Conservation (phyloP, 768 basidiomycete species). For the Boletus speciosus region DNA sequence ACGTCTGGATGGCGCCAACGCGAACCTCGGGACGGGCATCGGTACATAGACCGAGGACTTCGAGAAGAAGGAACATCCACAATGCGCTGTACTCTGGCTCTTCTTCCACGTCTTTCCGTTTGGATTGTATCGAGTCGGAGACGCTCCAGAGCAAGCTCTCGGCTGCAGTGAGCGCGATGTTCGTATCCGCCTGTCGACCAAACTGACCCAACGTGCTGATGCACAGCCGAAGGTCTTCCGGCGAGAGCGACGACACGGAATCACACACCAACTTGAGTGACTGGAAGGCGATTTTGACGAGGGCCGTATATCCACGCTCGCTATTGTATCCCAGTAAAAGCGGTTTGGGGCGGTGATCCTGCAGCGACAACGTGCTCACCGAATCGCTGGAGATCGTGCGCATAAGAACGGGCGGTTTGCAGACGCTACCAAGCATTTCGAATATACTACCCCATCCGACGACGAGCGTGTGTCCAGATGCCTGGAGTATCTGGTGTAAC, state of each 20-base stretch:
- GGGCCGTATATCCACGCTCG: conserved; percentile 66
- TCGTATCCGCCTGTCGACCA: conserved; percentile 90
- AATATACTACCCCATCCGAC: conserved; percentile 95
- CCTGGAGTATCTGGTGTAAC: conserved; percentile 85
- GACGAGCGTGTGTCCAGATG: conserved; percentile 86
- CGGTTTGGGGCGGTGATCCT: conserved; percentile 37
- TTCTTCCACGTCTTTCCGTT: conserved; percentile 61
- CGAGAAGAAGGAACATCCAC: conserved; percentile 91
- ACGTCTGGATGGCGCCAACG: conserved; percentile 90
- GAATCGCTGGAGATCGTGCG: conserved; percentile 42
- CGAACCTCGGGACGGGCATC: conserved; percentile 86
- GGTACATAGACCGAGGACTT: conserved; percentile 77
- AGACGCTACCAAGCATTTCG: conserved; percentile 87
- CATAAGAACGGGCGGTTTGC: conserved; percentile 47
- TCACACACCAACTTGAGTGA: conserved; percentile 94
- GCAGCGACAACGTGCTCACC: conserved; percentile 39
- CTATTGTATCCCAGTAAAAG: conserved; percentile 54
- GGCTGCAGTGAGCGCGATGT: conserved; percentile 92
- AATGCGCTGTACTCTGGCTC: conserved; percentile 73
- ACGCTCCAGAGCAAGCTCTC: conserved; percentile 94
- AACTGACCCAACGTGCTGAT: conserved; percentile 90
- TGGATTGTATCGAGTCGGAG: conserved; percentile 89
- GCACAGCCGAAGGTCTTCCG: conserved; percentile 79
- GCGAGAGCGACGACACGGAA: conserved; percentile 76
- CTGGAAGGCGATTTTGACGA: conserved; percentile 93